Conservation (phyloP, 345 rosid species). For the Ricinus communis region DNA sequence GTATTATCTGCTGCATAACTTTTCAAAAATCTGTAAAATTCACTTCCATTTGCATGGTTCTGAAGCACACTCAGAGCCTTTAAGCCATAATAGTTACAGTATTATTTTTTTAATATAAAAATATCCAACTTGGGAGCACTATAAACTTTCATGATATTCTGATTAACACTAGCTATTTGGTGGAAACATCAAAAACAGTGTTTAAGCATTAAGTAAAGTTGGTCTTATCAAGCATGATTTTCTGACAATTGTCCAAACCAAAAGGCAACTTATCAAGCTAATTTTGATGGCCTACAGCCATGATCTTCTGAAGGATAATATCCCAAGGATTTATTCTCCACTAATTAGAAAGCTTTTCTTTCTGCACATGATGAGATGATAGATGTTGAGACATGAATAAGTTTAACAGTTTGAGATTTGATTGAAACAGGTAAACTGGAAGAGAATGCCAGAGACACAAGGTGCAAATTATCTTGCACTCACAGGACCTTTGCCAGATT, state of each 20-base stretch:
- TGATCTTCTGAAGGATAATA: neutral
- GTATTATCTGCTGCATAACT: too few relatives aligned
- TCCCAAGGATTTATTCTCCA: neutral
- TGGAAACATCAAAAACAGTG: neutral
- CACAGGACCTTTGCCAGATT: slow-evolving; percentile 71
- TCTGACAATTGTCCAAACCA: neutral
- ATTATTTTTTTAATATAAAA: neutral
- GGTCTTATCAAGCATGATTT: too few relatives aligned
- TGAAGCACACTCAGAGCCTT: too few relatives aligned
- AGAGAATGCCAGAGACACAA: slow-evolving; percentile 48
- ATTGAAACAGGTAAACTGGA: slow-evolving; percentile 60
- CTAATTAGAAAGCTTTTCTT: neutral
- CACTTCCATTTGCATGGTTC: too few relatives aligned
- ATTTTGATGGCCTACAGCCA: neutral
- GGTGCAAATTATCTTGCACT: slow-evolving; percentile 67
- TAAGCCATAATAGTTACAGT: too few relatives aligned
- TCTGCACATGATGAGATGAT: neutral
- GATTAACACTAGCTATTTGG: neutral
- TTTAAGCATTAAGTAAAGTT: neutral
- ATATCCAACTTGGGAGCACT: neutral
- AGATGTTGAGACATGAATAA: neutral
- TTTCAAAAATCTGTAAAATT: too few relatives aligned
- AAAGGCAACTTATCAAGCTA: neutral
- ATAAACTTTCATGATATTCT: neutral
- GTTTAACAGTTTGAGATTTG: slow-evolving; percentile 13